Evolutionary conservation across 1,284 basidiomycete genomes (phyloP).

Genomic region (Ganoderma lingzhi): DNA sequence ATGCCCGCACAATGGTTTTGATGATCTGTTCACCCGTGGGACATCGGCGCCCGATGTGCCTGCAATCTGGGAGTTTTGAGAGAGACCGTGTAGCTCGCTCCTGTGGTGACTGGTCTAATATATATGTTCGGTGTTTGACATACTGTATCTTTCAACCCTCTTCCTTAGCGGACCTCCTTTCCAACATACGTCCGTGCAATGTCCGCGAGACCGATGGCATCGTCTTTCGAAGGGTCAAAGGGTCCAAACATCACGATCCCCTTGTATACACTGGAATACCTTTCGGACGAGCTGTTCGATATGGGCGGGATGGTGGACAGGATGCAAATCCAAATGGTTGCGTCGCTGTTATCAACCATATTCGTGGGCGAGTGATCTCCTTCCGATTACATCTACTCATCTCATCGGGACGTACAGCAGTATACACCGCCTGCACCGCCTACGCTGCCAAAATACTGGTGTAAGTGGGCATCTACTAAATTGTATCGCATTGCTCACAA

Average conservation of each 20-base stretch:
- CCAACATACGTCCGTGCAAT: neutral
- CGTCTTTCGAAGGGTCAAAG: neutral
- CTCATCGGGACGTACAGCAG: neutral
- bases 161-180: neutral
- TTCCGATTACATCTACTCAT: neutral
- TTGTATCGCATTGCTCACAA: neutral
- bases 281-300: neutral
- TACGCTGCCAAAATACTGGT: neutral
- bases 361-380: neutral
- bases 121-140: neutral
- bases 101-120: neutral
- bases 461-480: neutral
- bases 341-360: neutral
- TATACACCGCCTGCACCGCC: neutral
- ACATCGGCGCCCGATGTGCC: no score
- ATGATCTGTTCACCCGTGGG: neutral
- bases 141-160: neutral
- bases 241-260: neutral
- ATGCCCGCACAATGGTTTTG: neutral
- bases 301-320: neutral
- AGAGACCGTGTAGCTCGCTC: no score
- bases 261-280: neutral
- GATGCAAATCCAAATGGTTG: neutral
- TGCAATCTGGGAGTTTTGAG: no score
- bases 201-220: neutral